A percentile compares a stretch with the other conserved stretches of the same genome.
These are phyloP conservation scores for Penicillium sp. DNA, from an alignment of 2,329 filamentous ascomycete species.

Conservation along the genomic window DNA sequence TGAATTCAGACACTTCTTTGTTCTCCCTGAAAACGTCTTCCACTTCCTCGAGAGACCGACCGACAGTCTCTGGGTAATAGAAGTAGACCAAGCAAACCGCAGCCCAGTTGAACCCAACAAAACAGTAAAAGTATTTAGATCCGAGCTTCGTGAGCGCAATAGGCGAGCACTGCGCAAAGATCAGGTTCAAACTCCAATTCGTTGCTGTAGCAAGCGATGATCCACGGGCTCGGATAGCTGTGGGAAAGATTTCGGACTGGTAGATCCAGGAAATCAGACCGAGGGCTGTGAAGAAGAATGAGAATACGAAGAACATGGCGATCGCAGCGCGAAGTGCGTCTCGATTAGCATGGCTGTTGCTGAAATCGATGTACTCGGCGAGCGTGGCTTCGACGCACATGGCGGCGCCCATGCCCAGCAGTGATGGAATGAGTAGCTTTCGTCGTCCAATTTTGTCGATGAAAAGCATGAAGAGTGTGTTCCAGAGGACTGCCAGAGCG, in stretches of 20 bases:
- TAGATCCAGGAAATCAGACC: constrained; percentile 51
- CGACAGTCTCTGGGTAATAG: constrained; percentile 35
- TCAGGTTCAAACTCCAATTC: constrained; percentile 48
- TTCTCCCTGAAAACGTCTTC: constrained; percentile 26
- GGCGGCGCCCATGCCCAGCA: constrained; percentile 44
- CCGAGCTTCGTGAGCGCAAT: constrained; percentile 43
- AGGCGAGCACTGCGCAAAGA: constrained; percentile 52
- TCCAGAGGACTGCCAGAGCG: constrained; percentile 50
- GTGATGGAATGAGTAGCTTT: constrained; percentile 48
- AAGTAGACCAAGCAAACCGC: constrained; percentile 37
- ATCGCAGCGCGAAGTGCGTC: constrained; percentile 46
- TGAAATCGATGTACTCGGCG: constrained; percentile 36
- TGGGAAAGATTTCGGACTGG: constrained; percentile 48
- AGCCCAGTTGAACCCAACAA: constrained; percentile 50
- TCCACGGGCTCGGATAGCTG: constrained; percentile 43
- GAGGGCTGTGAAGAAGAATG: constrained; percentile 45
- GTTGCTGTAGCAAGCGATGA: constrained; percentile 46
- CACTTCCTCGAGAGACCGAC: constrained; percentile 31
- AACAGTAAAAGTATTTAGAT: constrained; percentile 52
- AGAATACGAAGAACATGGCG: constrained; percentile 50
- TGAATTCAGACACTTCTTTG: constrained; percentile 1
- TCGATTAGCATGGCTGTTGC: constrained; percentile 25
- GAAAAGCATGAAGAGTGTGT: constrained; percentile 46
- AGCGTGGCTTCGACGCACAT: constrained; percentile 44
- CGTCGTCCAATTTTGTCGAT: constrained; percentile 50